Evolutionary conservation across 1,284 basidiomycete species (phyloP).

Genomic region (Ceratobasidium sp.): DNA sequence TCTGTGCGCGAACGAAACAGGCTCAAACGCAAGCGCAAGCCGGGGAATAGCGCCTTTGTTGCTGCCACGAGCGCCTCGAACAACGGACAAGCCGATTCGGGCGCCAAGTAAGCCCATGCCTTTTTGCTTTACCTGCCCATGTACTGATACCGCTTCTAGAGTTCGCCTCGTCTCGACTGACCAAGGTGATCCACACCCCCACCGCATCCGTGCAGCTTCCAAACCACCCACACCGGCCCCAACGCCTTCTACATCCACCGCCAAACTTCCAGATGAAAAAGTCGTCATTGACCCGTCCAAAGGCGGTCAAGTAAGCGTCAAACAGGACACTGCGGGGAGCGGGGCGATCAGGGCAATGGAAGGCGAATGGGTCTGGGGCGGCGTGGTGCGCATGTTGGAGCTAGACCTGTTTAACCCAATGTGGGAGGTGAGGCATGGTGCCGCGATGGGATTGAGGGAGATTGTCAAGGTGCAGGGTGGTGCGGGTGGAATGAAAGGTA

Average conservation of each 20-base stretch:
- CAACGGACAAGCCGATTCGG: constrained; percentile 30
- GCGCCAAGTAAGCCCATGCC: constrained; percentile 40
- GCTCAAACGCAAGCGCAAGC: constrained; percentile 90
- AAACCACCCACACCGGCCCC: constrained; percentile 51
- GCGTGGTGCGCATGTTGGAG: constrained; percentile 83
- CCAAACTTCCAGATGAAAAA: constrained; percentile 60
- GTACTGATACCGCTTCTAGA: constrained; percentile 56
- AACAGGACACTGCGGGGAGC: constrained; percentile 66
- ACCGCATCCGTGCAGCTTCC: constrained; percentile 59
- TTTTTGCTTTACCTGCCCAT: background rate
- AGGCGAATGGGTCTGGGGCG: constrained; percentile 90
- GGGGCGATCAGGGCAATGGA: constrained; percentile 76
- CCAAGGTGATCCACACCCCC: constrained; percentile 45
- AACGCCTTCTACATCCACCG: constrained; percentile 23
- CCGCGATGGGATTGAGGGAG: constrained; percentile 91
- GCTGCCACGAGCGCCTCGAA: constrained; percentile 51
- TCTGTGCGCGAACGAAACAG: constrained; percentile 91
- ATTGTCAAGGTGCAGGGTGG: constrained; percentile 87
- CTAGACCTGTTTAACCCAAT: constrained; percentile 84
- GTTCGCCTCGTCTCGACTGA: constrained; percentile 68
- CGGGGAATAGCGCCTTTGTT: constrained; percentile 82
- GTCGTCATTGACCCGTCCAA: constrained; percentile 80
- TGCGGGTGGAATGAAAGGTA: constrained; percentile 82
- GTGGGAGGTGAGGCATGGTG: constrained; percentile 97
- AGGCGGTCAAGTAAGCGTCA: constrained; percentile 81